Evolutionary conservation across 2,329 filamentous ascomycete species (phyloP), one percentile per base, ranked within the genome.

Genomic region (Botryotinia globosa): DNA sequence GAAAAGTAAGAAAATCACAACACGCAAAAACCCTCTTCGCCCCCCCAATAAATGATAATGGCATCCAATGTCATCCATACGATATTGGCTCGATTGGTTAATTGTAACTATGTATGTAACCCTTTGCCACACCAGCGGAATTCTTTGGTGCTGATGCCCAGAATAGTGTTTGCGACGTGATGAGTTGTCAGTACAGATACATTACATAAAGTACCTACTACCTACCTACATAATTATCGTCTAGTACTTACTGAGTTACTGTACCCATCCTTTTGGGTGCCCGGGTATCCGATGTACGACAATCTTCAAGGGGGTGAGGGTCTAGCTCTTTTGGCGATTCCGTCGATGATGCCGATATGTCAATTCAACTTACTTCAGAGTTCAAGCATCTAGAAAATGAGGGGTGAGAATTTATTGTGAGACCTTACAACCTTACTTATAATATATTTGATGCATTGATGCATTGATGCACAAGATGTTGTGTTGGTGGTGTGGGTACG

Each of bases 141-240:
- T 10, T 56, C 2, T 29, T 32, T 42, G 29, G 18, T 48, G 70
- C 32, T 59, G 63, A 72, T 72, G 44, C 16, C 34, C 32, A 37
- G 63, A 65, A 42, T 42, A 54, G 25, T 68, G 48, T 58, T 45
- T 72, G 70, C 63, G 34, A 68, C 70, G 67, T 72, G 70, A 72
- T 72, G 70, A 59, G 70, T 68, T 72, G 70, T 72, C 70, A 68
- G 32, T 56, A 34, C 51, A 59, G 54, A 32, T 61, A 59, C 54
- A 61, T 62, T 34, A 34, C 67, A 69, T 45, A 4, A 42, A 22
- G 37, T 42, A 32, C 48, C 37, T 58, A 34, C 39, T 42, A 32
- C 48, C 37, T 58, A 34, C 39, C 25, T 63, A 44, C 37, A 20
- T 32, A 56, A 56, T 29, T 32, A 29, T 18, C 51, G n/a, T 39